phyloP scores from a whole-genome alignment of 2,329 filamentous ascomycete species.

The Diaporthe helianthi region DNA sequence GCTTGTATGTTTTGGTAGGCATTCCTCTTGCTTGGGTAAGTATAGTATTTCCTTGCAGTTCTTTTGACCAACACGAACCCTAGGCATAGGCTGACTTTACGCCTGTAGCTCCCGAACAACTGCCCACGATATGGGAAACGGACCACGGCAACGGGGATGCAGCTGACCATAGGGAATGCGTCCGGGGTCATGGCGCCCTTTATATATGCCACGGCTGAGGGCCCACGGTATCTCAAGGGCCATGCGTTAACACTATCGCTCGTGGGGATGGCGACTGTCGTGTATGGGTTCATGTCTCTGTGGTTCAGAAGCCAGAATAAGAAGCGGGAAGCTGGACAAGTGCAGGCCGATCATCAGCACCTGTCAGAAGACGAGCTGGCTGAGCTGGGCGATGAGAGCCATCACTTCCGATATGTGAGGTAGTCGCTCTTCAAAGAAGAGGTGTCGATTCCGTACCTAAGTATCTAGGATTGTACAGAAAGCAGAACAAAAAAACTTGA shows the following conservation, averaged over 20 bases:
- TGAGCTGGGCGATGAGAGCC: conserved; percentile 61
- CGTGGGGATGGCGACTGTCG: conserved; percentile 59
- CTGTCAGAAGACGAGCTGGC: conserved; percentile 56
- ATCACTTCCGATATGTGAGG: conserved; percentile 55
- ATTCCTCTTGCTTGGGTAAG: conserved; percentile 62
- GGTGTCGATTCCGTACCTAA: too few relatives aligned
- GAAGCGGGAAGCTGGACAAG: conserved; percentile 47
- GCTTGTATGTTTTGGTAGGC: conserved; percentile 69
- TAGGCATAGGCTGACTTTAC: background rate
- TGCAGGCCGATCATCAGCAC: conserved; percentile 48
- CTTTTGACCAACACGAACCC: too few relatives aligned
- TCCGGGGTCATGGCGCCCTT: conserved; percentile 78
- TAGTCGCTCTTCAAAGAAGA: conserved; percentile 31
- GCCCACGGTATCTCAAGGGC: conserved; percentile 65
- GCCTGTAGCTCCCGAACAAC: conserved; percentile 63
- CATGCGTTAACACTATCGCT: conserved; percentile 67
- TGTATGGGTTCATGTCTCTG: conserved; percentile 63
- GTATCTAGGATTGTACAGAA: too few relatives aligned
- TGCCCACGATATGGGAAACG: conserved; percentile 78
- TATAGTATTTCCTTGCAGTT: conserved; percentile 3
- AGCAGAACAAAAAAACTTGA: too few relatives aligned
- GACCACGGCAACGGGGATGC: conserved; percentile 73
- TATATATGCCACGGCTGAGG: conserved; percentile 59
- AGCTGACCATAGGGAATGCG: conserved; percentile 73
- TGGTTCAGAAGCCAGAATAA: conserved; percentile 59